Evolutionary conservation across 768 basidiomycete species (phyloP), one percentile per base, ranked within the genome.

Genomic region (Wakefieldia striispora): DNA sequence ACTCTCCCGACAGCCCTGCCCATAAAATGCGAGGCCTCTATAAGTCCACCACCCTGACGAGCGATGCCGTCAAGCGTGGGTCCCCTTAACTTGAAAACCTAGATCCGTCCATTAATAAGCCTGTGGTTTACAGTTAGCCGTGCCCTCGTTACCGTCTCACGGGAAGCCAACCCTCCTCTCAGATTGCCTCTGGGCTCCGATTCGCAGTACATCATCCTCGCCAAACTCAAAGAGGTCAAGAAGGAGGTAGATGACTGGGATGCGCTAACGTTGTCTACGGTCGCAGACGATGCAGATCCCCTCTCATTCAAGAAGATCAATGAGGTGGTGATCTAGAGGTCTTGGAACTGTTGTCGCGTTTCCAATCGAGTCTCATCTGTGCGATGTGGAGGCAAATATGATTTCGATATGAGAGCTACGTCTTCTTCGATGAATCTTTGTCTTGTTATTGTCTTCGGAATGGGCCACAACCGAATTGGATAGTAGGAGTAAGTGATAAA

Each of bases 221-320:
- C 40, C 16, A 63, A 62, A 47, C 45, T 62, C 10, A 10, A 24
- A 2, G 48, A 62, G 16, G 45, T 62, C 50, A 53, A 46, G 38
- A 59, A 40, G 27, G 60, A 61, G 0, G 21, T 56, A 1, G 49
- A 62, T 6, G 17, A 53, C 4, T 58, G 53, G 50, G 41, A 55
- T n/a, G 27, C 39, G 14, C n/a, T 61, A 13, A 49, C 48, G 3
- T 13, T 50, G 10, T 58, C 60, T 12, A 35, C 60, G 3, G 60
- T 58, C n/a, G 60, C 56, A 3, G 60, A 61, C 17, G 60, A 61
- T 26, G 51, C 49, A 4, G 60, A 61, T 33, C 60, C 56, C 12
- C 13, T 20, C 6, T 49, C 39, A 24, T 56, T 46, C 40, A 53
- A 55, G 51, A 53, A 47, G 41, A 12, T 58, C 10, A 9, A 17